Evolutionary conservation across 2,329 filamentous ascomycete species (phyloP).

Genomic region (Trichoderma sp.): DNA sequence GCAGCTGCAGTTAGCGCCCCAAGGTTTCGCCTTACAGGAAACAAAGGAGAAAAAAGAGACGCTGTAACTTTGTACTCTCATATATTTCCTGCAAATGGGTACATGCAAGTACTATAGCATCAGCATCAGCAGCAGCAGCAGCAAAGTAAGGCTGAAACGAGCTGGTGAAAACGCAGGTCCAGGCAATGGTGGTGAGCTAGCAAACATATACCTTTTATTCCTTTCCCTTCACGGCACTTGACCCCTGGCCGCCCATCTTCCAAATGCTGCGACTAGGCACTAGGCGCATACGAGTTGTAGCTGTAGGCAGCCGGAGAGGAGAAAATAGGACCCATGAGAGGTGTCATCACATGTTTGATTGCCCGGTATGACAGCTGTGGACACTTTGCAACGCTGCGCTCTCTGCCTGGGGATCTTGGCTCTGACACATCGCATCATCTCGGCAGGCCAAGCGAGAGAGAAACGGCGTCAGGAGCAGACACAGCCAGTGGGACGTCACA

Average conservation of each 20-base stretch:
- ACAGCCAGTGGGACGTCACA: constrained; percentile 16
- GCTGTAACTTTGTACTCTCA: not conserved
- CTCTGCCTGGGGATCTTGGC: not conserved
- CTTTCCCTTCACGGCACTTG: not conserved
- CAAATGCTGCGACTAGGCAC: not conserved
- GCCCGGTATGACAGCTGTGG: not conserved
- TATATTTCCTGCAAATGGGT: not conserved
- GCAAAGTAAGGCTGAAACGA: constrained; percentile 13
- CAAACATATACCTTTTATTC: constrained; percentile 17
- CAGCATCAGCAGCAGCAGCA: too few species aligned
- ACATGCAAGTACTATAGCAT: not conserved
- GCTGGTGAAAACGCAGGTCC: constrained; percentile 10
- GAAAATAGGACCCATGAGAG: constrained; percentile 1
- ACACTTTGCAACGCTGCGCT: not conserved
- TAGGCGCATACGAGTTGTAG: not conserved
- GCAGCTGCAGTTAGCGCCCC: not conserved
- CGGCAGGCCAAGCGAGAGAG: not conserved
- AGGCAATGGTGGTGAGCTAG: constrained; percentile 16
- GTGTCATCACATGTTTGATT: constrained; percentile 21
- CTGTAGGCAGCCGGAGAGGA: constrained; percentile 11
- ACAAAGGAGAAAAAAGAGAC: not conserved
- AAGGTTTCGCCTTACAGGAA: not conserved
- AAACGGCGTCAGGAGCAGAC: not conserved
- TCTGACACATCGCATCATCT: constrained; percentile 16
- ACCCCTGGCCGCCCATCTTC: constrained; percentile 3